Evolutionary conservation across 208 protist genomes (phyloP), one percentile per base, ranked within the genome.

Genomic region (Crithidia expoeki): DNA sequence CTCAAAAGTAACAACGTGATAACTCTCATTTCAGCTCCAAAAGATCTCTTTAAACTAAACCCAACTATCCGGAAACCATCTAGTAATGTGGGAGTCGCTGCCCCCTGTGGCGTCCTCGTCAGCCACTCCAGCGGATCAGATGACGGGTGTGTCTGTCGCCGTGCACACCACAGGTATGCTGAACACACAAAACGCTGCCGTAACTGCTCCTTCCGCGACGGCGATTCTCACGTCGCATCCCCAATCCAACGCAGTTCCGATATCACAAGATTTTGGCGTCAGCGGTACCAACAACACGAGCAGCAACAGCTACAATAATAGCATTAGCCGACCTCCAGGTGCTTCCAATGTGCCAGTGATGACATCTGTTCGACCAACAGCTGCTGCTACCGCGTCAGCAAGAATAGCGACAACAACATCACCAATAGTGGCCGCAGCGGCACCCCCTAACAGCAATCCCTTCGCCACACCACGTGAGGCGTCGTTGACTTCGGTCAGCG

Each of bases 71-170:
- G 21, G 21, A 21, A 46, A 21, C 7, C 4, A 28, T n/a, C n/a
- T n/a, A n/a, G n/a, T n/a, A n/a, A 76, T 76, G 71, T 76, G 71
- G 71, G 71, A 63, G n/a, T 34, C 63, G 10, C 56, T 76, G 36
- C 71, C 71, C 11, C 71, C 71, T 4, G 71, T 76, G 16, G 63
- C 52, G 14, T 47, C 62, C 4, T 42, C 67, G 14, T 61, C 30
- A 23, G 46, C 71, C 47, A 50, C 63, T 0, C 62, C 63, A 14
- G 34, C 52, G n/a, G 63, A 65, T 25, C 63, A 76, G 47, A 23
- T 76, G 16, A 23, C 53, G 11, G 71, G 71, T 11, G 47, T 76
- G n/a, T 61, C 60, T 6, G 46, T 76, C 27, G 71, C 50, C 6
- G 33, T 44, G 11, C 55, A 70, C 21, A 40, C 38, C 30, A 38